phyloP scores from a whole-genome alignment of 768 basidiomycete species.

The Floccularia luteovirens region DNA sequence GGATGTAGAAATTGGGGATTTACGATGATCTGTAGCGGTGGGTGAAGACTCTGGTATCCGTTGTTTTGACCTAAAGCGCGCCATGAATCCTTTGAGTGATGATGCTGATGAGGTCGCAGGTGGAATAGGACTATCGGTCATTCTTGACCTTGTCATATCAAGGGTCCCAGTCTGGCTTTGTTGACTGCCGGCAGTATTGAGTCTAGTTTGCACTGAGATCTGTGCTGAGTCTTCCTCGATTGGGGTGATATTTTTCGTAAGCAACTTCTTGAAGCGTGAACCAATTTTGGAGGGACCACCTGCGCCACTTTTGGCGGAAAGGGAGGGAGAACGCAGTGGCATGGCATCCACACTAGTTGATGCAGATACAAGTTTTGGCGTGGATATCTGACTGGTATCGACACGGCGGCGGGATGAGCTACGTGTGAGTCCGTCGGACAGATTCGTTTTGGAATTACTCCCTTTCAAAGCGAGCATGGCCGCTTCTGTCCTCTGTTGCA shows the following conservation, averaged over 20 bases:
- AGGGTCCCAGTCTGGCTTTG: slow-evolving; percentile 31
- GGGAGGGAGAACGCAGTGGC: slow-evolving; percentile 47
- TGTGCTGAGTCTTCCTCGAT: slow-evolving; percentile 43
- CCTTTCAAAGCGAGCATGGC: slow-evolving; percentile 54
- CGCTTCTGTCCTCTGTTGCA: slow-evolving; percentile 62
- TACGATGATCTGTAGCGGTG: slow-evolving; percentile 8
- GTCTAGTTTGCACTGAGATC: slow-evolving; percentile 31
- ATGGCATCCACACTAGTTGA: slow-evolving; percentile 63
- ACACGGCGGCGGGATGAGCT: slow-evolving; percentile 48
- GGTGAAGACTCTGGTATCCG: slow-evolving; percentile 13
- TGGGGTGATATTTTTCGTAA: slow-evolving; percentile 35
- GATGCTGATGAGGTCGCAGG: slow-evolving; percentile 71
- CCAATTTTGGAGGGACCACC: slow-evolving; percentile 56
- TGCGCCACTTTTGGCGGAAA: slow-evolving; percentile 33
- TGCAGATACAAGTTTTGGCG: slow-evolving; percentile 57
- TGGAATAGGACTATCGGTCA: slow-evolving; percentile 20
- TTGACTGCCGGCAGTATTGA: slow-evolving; percentile 25
- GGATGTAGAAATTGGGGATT: too few relatives aligned
- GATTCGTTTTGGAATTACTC: slow-evolving; percentile 32
- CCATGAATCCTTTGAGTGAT: slow-evolving; percentile 75
- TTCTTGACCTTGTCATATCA: slow-evolving; percentile 29
- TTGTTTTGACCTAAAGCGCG: slow-evolving; percentile 59
- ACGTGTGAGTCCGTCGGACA: slow-evolving; percentile 29
- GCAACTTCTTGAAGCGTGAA: slow-evolving; percentile 65
- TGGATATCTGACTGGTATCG: slow-evolving; percentile 56